phyloP scores from a whole-genome alignment of 2,329 filamentous ascomycete genomes.

The Fusarium buharicum region DNA sequence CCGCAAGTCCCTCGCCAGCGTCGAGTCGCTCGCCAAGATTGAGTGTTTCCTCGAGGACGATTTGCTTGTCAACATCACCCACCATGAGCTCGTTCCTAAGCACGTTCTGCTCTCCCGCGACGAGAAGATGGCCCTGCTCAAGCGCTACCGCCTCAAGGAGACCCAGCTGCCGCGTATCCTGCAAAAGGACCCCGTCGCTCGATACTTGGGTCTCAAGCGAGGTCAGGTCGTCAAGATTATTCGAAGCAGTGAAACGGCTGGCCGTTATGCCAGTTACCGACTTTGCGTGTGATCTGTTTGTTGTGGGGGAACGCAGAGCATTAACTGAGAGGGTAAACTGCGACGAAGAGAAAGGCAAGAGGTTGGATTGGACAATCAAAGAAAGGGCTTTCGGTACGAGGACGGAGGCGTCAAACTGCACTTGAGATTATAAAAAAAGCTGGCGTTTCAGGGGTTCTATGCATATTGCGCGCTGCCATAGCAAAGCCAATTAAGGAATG shows the following conservation, averaged over 20 bases:
- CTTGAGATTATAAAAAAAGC: slow-evolving; percentile 46
- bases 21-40: slow-evolving; percentile 80
- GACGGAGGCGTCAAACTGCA: slow-evolving; percentile 47
- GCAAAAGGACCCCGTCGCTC: slow-evolving; percentile 89
- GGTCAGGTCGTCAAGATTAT: slow-evolving; percentile 99
- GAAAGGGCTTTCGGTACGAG: slow-evolving; percentile 36
- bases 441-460: slow-evolving; percentile 48
- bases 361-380: slow-evolving; percentile 25
- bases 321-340: neutral
- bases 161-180: slow-evolving; percentile 94
- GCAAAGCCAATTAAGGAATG: slow-evolving; percentile 43
- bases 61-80: slow-evolving; percentile 96
- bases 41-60: slow-evolving; percentile 98
- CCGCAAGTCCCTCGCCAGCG: slow-evolving; percentile 83
- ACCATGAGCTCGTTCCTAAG: slow-evolving; percentile 94
- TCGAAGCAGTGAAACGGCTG: slow-evolving; percentile 91
- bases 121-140: slow-evolving; percentile 86
- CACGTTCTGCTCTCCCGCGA: slow-evolving; percentile 90
- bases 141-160: slow-evolving; percentile 95
- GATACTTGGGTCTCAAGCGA: slow-evolving; percentile 88
- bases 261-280: slow-evolving; percentile 94
- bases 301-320: neutral
- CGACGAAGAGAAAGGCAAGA: slow-evolving; percentile 5
- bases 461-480: slow-evolving; percentile 43
- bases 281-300: slow-evolving; percentile 63